Conservation (phyloP, 306 rosid species). For the Dryas octopetala region DNA sequence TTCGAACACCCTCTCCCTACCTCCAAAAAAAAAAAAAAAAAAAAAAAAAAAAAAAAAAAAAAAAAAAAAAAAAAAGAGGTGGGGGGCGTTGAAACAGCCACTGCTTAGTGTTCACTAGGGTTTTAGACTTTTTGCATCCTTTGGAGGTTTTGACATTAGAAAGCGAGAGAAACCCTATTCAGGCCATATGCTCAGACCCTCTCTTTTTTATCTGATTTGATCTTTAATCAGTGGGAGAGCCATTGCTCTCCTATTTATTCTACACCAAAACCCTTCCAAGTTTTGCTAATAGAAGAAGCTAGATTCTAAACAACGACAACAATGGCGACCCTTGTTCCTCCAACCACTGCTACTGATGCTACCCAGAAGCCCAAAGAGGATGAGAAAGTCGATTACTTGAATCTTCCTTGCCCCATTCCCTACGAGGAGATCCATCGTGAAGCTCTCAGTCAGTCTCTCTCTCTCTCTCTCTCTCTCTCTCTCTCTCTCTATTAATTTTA, state of each 20-base stretch:
- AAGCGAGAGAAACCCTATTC: not conserved
- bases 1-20: no score
- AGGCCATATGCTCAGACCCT: not conserved
- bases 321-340: constrained; percentile 46
- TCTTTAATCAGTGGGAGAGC: not conserved
- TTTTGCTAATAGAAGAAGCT: not conserved
- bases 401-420: constrained; percentile 92
- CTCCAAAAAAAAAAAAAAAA: constrained; percentile 33
- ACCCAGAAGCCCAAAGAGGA: constrained; percentile 37
- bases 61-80: no score
- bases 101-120: not conserved
- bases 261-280: not conserved
- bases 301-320: not conserved
- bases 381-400: constrained; percentile 62
- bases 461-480: not conserved
- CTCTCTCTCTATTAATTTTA: not conserved
- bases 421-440: constrained; percentile 97
- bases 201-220: not conserved
- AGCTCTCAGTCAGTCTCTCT: constrained; percentile 70
- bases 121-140: not conserved
- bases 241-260: not conserved
- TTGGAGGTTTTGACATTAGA: constrained; percentile 4
- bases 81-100: not conserved
- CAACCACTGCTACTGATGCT: constrained; percentile 13
- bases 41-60: no score